Evolutionary conservation across 257 asterid species (phyloP).

Genomic region (Forsythia suspensa): DNA sequence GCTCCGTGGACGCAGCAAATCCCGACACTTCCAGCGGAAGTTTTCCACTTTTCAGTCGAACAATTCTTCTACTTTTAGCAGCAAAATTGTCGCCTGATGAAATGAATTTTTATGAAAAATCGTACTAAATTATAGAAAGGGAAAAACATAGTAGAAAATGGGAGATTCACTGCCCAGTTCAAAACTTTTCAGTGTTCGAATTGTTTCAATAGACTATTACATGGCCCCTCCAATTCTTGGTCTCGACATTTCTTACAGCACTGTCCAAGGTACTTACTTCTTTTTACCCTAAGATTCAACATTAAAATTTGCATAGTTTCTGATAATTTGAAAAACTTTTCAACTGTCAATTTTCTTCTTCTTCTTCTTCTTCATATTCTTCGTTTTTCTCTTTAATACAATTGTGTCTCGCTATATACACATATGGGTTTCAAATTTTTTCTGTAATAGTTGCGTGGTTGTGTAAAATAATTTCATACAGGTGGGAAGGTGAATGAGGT

Average conservation of each 20-base stretch:
- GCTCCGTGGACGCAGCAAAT: background rate
- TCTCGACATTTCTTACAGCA: slow-evolving; percentile 64
- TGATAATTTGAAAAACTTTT: background rate
- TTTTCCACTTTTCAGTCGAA: background rate
- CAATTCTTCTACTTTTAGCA: background rate
- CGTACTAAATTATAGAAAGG: background rate
- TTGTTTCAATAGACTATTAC: slow-evolving; percentile 86
- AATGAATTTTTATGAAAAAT: background rate
- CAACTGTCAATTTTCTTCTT: background rate
- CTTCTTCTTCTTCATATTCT: too few species aligned
- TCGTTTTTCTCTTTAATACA: background rate
- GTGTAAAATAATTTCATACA: slow-evolving; percentile 23
- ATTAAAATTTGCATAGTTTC: background rate
- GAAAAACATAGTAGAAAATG: slow-evolving; percentile 26
- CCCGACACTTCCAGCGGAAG: background rate
- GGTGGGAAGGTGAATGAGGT: slow-evolving; percentile 95
- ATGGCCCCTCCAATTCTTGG: slow-evolving; percentile 73
- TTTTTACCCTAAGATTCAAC: background rate
- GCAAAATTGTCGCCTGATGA: background rate
- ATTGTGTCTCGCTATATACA: background rate
- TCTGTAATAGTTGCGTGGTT: background rate
- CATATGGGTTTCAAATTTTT: background rate
- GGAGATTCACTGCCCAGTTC: slow-evolving; percentile 48
- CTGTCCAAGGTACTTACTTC: slow-evolving; percentile 58
- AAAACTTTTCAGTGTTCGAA: slow-evolving; percentile 61